Evolutionary conservation across 176 grass and related monocot genomes (phyloP), one percentile per base, ranked within the genome.

Genomic region (Musa itinerans): DNA sequence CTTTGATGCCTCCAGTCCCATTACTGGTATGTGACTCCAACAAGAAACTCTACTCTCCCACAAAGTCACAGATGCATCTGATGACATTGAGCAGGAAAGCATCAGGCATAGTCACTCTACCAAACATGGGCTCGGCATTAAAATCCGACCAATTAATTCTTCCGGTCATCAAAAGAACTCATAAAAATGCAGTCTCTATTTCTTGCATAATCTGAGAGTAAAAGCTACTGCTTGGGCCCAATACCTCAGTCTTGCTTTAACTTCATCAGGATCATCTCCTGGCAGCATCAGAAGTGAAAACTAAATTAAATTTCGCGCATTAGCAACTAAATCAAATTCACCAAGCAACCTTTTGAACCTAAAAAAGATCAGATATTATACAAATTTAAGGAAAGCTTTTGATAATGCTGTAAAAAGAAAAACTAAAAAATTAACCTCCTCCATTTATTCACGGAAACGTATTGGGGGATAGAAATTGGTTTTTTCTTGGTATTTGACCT

Each of bases 201-300:
- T 17, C n/a, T 51, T 70, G 68, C 68, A 70, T 52, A 70, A 50
- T 51, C 43, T 52, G 68, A 70, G n/a, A 21, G 68, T 70, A 48
- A 43, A 70, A 21, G 68, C 68, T 8, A 70, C 68, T 9, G 68
- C 29, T 11, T 70, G 68, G 15, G 68, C 68, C 68, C 68, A 70
- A 5, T 70, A 70, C 43, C 51, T 70, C 48, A 70, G 29, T 9
- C 68, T 70, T 17, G 68, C 68, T 70, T 70, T 70, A n/a, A 70
- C 68, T 21, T 70, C 68, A 51, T 51, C 68, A 1, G 68, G 68
- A 70, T 70, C 68, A 21, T 68, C 65, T 68, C 65, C 65, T 68
- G 65, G 24, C 43, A 26, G 14, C 3, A 68, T 68, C 14, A 34
- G 14, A 68, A 68, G 65, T 34, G 65, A 43, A 68, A 34, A 14